A percentile compares a stretch with the other conserved stretches of the same genome.
Evolutionary conservation across 805 yeast species (phyloP).

Genomic region (Zygosaccharomyces bailii): DNA sequence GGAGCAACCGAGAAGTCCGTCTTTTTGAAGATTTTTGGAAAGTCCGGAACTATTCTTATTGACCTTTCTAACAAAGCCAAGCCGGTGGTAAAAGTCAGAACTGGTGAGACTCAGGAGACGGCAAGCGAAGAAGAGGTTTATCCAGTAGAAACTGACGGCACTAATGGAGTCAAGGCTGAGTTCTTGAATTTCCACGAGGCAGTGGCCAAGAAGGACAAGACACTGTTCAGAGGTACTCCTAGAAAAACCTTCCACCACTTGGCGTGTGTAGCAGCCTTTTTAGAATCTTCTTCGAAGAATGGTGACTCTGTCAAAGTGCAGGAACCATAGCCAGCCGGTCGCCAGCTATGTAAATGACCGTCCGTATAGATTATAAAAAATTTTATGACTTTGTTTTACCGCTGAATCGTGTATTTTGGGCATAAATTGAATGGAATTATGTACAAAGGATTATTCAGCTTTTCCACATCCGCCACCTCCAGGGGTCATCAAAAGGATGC

Average conservation of each 20-base stretch:
- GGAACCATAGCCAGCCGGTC: background rate
- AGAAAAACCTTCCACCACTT: constrained; percentile 86
- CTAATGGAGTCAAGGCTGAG: constrained; percentile 58
- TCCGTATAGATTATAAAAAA: background rate
- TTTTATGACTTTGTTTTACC: background rate
- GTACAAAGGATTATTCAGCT: no score
- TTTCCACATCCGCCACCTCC: constrained; percentile 84
- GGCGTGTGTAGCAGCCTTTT: constrained; percentile 82
- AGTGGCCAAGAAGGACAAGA: constrained; percentile 59
- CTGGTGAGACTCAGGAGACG: constrained; percentile 29
- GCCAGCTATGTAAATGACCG: background rate
- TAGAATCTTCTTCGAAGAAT: constrained; percentile 58
- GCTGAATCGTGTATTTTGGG: background rate
- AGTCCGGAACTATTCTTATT: constrained; percentile 67
- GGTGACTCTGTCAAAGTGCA: constrained; percentile 52
- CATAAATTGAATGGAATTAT: no score
- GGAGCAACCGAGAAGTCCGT: constrained; percentile 75
- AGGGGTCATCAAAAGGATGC: constrained; percentile 66
- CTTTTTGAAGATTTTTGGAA: constrained; percentile 70
- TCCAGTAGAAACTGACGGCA: constrained; percentile 40
- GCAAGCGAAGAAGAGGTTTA: constrained; percentile 33
- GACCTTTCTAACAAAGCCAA: constrained; percentile 52
- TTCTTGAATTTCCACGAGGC: constrained; percentile 57
- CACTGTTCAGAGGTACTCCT: constrained; percentile 57
- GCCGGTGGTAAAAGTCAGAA: constrained; percentile 37